phyloP scores from a whole-genome alignment of 768 basidiomycete species.

The Hygrocybe coccinea region DNA sequence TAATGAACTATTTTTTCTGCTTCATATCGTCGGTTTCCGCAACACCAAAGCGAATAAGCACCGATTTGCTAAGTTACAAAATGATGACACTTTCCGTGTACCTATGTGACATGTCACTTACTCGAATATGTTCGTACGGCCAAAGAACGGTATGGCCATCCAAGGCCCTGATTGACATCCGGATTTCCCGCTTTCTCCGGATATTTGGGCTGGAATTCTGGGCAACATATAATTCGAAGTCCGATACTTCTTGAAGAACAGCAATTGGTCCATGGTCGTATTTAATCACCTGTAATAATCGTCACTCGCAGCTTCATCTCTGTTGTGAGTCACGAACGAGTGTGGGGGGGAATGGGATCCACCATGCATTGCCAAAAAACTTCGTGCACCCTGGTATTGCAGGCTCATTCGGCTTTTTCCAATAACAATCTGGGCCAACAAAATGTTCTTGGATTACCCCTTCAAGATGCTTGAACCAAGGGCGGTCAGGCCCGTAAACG shows the following conservation, averaged over 20 bases:
- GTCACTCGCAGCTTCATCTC: background rate
- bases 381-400: constrained; percentile 36
- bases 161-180: constrained; percentile 59
- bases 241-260: constrained; percentile 42
- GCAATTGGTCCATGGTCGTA: constrained; percentile 58
- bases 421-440: constrained; percentile 72
- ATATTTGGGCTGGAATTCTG: constrained; percentile 57
- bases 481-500: constrained; percentile 42
- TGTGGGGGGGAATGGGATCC: constrained; percentile 74
- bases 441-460: constrained; percentile 51
- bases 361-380: constrained; percentile 74
- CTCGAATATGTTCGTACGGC: constrained; percentile 59
- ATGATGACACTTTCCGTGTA: background rate
- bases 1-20: constrained; percentile 47
- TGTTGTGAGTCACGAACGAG: constrained; percentile 38
- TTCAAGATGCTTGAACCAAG: constrained; percentile 45
- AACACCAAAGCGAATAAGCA: constrained; percentile 40
- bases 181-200: constrained; percentile 48
- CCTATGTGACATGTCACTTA: constrained; percentile 22
- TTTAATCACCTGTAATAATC: constrained; percentile 48
- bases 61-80: constrained; percentile 41
- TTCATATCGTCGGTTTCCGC: constrained; percentile 42
- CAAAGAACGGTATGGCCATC: constrained; percentile 58
- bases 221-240: constrained; percentile 54
- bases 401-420: constrained; percentile 38